Conservation (phyloP, 2,329 filamentous ascomycete genomes). For the Celoporthe dispersa region DNA sequence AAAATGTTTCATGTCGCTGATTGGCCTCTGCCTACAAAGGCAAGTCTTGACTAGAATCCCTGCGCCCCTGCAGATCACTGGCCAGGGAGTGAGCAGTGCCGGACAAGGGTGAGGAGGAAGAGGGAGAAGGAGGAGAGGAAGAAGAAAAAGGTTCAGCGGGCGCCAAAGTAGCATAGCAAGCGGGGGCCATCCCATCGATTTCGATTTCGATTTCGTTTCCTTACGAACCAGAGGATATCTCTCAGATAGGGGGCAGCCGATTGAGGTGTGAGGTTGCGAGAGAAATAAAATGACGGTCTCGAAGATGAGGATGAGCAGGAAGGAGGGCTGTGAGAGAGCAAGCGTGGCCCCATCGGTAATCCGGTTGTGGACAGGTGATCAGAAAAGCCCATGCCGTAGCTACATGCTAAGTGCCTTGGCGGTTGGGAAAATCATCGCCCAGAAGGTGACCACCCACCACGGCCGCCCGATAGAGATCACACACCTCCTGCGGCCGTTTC, state of each 20-base stretch:
- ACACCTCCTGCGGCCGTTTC: constrained; percentile 6
- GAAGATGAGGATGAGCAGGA: constrained; percentile 10
- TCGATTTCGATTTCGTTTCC: background rate
- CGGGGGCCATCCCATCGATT: background rate
- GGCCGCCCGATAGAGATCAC: background rate
- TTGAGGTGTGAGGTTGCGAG: background rate
- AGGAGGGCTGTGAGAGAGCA: background rate
- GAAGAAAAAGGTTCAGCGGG: background rate
- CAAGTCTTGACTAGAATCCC: background rate
- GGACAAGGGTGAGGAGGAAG: background rate
- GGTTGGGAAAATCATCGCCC: background rate
- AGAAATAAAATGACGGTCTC: background rate
- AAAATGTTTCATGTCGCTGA: constrained; percentile 16
- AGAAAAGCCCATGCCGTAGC: background rate
- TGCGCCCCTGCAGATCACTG: background rate
- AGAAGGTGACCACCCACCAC: background rate
- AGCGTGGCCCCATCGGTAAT: background rate
- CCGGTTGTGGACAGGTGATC: background rate
- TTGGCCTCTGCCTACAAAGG: background rate
- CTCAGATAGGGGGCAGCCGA: background rate
- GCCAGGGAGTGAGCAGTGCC: constrained; percentile 8
- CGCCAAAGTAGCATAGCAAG: background rate
- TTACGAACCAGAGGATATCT: background rate
- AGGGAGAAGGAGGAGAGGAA: background rate
- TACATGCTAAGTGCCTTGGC: background rate